Evolutionary conservation across 768 basidiomycete species (phyloP).

Genomic region (Leccinellum albellum): DNA sequence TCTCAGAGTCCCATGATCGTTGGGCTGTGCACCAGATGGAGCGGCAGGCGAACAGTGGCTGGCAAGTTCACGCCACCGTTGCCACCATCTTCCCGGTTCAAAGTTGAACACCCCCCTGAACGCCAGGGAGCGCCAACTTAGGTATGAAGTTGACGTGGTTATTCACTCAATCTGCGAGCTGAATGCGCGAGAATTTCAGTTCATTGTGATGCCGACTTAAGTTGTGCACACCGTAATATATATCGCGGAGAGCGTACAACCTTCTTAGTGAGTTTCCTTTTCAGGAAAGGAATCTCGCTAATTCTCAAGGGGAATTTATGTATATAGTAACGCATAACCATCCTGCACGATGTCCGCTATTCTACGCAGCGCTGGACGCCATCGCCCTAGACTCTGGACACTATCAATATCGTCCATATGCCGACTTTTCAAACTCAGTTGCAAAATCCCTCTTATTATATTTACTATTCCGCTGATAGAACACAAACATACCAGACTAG

Average conservation of each 20-base stretch:
- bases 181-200: not conserved
- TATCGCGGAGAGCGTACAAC: not conserved
- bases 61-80: not conserved
- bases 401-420: too few species aligned
- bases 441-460: not conserved
- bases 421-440: not conserved
- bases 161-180: not conserved
- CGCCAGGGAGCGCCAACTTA: not conserved
- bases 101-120: conserved; percentile 9
- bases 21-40: not conserved
- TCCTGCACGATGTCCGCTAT: too few species aligned
- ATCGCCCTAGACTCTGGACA: too few species aligned
- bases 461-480: too few species aligned
- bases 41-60: not conserved
- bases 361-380: too few species aligned
- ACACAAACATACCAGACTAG: too few species aligned
- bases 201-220: too few species aligned
- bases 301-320: too few species aligned
- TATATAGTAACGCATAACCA: too few species aligned
- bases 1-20: not conserved
- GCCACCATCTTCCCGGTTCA: conserved; percentile 7
- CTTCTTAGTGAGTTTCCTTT: not conserved
- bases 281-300: not conserved
- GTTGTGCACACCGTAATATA: too few species aligned
- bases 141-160: not conserved